These are phyloP conservation scores for Crithidia expoeki DNA, from an alignment of 208 protist species.

Conservation along the genomic window DNA sequence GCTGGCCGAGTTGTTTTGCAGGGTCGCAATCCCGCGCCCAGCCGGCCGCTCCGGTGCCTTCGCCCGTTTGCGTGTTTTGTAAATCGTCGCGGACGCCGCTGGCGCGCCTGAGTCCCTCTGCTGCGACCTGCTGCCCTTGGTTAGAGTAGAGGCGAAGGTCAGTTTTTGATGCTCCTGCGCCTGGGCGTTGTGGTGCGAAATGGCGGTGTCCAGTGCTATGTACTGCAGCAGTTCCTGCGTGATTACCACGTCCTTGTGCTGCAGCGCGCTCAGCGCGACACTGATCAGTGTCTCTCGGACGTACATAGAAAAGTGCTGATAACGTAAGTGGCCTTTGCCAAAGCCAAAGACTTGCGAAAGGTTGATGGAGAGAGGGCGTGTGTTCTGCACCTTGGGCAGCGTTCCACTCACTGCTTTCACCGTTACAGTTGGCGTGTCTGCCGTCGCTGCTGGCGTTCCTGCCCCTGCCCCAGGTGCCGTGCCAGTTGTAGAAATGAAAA, in stretches of 20 bases:
- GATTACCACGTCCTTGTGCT: slow-evolving; percentile 27
- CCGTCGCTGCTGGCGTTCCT: not conserved
- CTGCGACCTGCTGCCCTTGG: not conserved
- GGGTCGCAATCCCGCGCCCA: slow-evolving; percentile 6
- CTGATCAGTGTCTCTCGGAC: slow-evolving; percentile 31
- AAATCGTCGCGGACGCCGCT: slow-evolving; percentile 1
- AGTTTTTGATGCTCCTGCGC: not conserved
- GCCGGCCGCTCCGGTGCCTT: not conserved
- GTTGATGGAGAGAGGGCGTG: slow-evolving; percentile 6
- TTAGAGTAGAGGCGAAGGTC: not conserved
- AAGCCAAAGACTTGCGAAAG: slow-evolving; percentile 32
- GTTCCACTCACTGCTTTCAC: not conserved
- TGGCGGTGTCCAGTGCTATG: slow-evolving; percentile 30
- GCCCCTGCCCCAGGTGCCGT: not conserved
- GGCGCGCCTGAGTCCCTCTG: not conserved
- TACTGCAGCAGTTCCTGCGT: slow-evolving; percentile 34
- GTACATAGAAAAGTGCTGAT: slow-evolving; percentile 19
- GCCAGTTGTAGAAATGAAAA: not conserved
- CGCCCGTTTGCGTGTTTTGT: slow-evolving; percentile 2
- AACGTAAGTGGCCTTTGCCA: slow-evolving; percentile 12
- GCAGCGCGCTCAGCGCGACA: slow-evolving; percentile 27
- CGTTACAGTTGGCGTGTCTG: not conserved
- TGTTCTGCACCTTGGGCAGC: not conserved
- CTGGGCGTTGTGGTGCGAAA: slow-evolving; percentile 23
- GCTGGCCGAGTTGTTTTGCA: slow-evolving; percentile 11